These are phyloP conservation scores for Halophytophthora polymorphica DNA, from an alignment of 352 stramenopile genomes.

Conservation along the genomic window DNA sequence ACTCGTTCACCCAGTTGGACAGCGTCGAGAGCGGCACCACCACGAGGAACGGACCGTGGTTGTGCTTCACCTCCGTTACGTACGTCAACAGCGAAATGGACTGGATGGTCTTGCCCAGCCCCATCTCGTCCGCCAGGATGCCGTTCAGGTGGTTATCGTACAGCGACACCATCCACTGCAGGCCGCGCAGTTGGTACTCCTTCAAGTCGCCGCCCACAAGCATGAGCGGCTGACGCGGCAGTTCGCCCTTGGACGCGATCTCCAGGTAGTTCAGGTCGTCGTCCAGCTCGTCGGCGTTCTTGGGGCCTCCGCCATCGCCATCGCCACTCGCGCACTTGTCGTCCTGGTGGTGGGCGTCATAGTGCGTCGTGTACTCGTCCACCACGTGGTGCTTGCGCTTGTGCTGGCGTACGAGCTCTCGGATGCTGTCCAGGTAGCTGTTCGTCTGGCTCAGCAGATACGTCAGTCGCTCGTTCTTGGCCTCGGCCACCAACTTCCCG, in stretches of 20 bases:
- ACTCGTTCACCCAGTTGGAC: conserved; percentile 94
- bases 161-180: conserved; percentile 99
- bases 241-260: conserved; percentile 78
- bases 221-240: conserved; percentile 92
- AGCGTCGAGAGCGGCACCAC: conserved; percentile 95
- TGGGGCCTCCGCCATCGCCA: conserved; percentile 7
- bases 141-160: conserved; percentile 98
- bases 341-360: conserved; percentile 32
- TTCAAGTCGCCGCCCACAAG: conserved; percentile 96
- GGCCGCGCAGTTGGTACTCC: conserved; percentile 97
- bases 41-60: conserved; percentile 95
- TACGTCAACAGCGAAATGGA: conserved; percentile 85
- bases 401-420: conserved; percentile 87
- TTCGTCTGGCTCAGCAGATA: conserved; percentile 97
- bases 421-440: conserved; percentile 95
- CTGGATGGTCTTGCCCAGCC: conserved; percentile 87
- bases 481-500: conserved; percentile 95
- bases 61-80: conserved; percentile 81
- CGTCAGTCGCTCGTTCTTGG: conserved; percentile 97
- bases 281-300: conserved; percentile 38
- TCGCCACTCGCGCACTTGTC: conserved; percentile 7
- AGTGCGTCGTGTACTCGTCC: conserved; percentile 36
- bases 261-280: conserved; percentile 86
- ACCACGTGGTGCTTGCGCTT: conserved; percentile 81
- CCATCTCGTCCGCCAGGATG: conserved; percentile 98